Evolutionary conservation across 352 stramenopile genomes (phyloP).

Genomic region (Halophytophthora polymorphica): DNA sequence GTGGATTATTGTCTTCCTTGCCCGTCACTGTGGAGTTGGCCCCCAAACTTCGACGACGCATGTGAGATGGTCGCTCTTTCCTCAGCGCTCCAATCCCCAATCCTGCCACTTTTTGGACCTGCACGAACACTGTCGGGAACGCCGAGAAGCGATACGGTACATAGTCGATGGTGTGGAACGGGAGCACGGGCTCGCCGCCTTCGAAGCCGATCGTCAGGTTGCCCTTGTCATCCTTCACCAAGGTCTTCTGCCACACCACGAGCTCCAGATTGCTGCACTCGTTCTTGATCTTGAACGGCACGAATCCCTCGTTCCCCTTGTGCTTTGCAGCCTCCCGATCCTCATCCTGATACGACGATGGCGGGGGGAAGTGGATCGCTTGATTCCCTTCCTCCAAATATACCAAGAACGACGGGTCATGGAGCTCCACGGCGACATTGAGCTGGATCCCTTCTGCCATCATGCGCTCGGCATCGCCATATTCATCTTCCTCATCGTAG

Average conservation of each 20-base stretch:
- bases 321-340: constrained; percentile 27
- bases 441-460: constrained; percentile 44
- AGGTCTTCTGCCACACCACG: constrained; percentile 79
- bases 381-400: constrained; percentile 48
- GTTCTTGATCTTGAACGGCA: constrained; percentile 81
- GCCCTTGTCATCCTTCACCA: constrained; percentile 48
- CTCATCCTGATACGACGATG: constrained; percentile 25
- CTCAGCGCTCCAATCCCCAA: constrained; percentile 29
- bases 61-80: constrained; percentile 22
- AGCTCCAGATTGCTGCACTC: constrained; percentile 76
- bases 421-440: constrained; percentile 76
- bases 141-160: constrained; percentile 68
- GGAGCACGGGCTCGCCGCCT: constrained; percentile 62
- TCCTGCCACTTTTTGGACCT: constrained; percentile 66
- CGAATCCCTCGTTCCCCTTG: constrained; percentile 57
- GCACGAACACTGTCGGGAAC: constrained; percentile 64
- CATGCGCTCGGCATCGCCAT: constrained; percentile 30
- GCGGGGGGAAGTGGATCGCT: constrained; percentile 18
- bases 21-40: constrained; percentile 7
- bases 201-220: constrained; percentile 50
- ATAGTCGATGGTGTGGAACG: constrained; percentile 80
- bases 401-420: constrained; percentile 74
- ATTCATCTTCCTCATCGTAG: constrained; percentile 39
- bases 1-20: constrained; percentile 2
- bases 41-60: constrained; percentile 5